A percentile compares a stretch with the other conserved stretches of the same genome.
Conservation (phyloP, 2,329 filamentous ascomycete genomes). For the Aspergillus arachidicola region DNA sequence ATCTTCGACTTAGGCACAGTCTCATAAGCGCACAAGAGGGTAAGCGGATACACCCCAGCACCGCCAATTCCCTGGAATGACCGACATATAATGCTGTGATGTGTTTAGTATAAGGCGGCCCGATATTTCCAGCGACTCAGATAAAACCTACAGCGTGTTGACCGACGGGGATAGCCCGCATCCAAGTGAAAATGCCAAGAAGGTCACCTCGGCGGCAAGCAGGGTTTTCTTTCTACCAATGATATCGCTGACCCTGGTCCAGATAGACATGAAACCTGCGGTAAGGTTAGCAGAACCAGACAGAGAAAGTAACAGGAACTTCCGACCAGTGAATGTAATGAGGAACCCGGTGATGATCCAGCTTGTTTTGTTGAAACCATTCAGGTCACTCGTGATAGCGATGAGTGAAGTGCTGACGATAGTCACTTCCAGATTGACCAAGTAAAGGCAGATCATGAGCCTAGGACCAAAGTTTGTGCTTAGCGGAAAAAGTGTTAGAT, state of each 20-base stretch:
- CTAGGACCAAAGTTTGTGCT: slow-evolving; percentile 11
- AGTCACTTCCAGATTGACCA: slow-evolving; percentile 37
- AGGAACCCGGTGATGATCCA: slow-evolving; percentile 42
- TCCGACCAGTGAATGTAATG: slow-evolving; percentile 35
- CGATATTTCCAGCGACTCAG: not conserved
- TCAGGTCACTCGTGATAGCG: slow-evolving; percentile 35
- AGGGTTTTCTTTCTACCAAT: slow-evolving; percentile 4
- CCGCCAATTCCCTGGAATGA: slow-evolving; percentile 9
- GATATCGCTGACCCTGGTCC: slow-evolving; percentile 7
- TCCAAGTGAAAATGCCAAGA: slow-evolving; percentile 7
- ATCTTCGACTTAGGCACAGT: not conserved
- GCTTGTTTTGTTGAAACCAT: slow-evolving; percentile 34
- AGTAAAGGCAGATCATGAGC: slow-evolving; percentile 31
- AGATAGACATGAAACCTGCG: slow-evolving; percentile 8
- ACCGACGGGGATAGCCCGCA: slow-evolving; percentile 1
- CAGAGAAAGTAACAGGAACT: not conserved
- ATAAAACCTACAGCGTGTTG: slow-evolving; percentile 3
- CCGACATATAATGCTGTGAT: slow-evolving; percentile 6
- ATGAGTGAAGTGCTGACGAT: slow-evolving; percentile 40
- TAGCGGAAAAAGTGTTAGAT: not conserved
- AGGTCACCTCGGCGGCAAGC: not conserved
- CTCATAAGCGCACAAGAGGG: slow-evolving; percentile 2
- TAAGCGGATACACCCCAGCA: slow-evolving; percentile 7
- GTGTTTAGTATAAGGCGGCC: not conserved
- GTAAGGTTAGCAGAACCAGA: not conserved